Evolutionary conservation across 768 basidiomycete species (phyloP).

Genomic region (Boletus reticuloceps): DNA sequence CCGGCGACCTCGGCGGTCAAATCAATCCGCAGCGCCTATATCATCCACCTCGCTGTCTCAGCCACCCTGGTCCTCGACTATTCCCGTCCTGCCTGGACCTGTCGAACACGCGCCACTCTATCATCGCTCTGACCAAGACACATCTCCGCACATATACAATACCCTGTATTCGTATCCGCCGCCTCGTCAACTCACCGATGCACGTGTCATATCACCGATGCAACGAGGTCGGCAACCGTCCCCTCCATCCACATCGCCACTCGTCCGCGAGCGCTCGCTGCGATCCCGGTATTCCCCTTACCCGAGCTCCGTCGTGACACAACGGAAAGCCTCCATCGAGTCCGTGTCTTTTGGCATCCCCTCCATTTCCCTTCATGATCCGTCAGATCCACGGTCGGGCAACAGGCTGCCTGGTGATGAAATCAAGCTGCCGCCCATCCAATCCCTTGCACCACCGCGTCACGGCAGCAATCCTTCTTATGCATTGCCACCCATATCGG

Average conservation of each 20-base stretch:
- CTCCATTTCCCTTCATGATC: constrained; percentile 34
- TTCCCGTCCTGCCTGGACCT: constrained; percentile 33
- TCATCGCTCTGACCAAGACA: constrained; percentile 24
- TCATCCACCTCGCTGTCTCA: constrained; percentile 31
- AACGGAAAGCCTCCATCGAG: constrained; percentile 26
- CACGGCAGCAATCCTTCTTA: constrained; percentile 40
- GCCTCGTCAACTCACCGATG: constrained; percentile 26
- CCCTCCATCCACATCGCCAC: constrained; percentile 25
- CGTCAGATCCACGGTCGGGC: constrained; percentile 24
- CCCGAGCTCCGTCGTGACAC: constrained; percentile 29
- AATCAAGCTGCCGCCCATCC: constrained; percentile 43
- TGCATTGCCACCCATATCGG: constrained; percentile 66
- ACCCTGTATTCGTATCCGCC: constrained; percentile 30
- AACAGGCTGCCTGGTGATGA: constrained; percentile 31
- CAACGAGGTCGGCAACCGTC: constrained; percentile 29
- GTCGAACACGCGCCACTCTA: constrained; percentile 20
- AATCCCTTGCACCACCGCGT: constrained; percentile 30
- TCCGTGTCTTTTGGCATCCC: constrained; percentile 36
- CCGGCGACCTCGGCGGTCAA: constrained; percentile 56
- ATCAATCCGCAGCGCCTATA: constrained; percentile 37
- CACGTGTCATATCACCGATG: constrained; percentile 30
- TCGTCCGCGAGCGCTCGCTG: constrained; percentile 22
- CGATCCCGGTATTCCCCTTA: constrained; percentile 46
- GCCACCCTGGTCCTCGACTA: constrained; percentile 49
- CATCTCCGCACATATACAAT: constrained; percentile 26